Base-by-base conservation (phyloP, 2,329 filamentous ascomycete genomes). In the Exophiala viscosa region DNA sequence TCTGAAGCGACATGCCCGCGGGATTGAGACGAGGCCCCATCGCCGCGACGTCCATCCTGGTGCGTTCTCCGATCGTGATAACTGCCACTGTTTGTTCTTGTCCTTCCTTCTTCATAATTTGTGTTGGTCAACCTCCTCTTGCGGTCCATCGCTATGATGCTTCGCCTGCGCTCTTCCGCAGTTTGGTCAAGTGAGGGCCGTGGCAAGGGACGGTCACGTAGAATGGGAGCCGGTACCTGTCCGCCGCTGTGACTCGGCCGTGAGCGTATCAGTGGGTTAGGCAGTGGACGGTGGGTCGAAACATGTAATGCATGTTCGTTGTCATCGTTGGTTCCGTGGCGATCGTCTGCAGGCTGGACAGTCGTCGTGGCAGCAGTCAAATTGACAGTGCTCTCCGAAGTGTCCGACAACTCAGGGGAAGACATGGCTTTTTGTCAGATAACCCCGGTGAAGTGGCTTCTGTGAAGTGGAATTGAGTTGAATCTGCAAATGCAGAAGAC, bases 91-190 rank as follows among this genome's bases (percentile, higher is more conserved):
- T 53, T 60, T 13, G 60, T 59, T 38, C 64, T 61, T 52, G 62
- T 60, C 47, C 62, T 56, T 8, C 52, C 52, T 34, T 57, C 48
- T 46, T 68, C 67, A 46, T 70, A 64, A 14, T 65, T 59, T 23
- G 66, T 55, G 46, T 66, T 68, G n/a, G 69, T 69, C 48, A 75
- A 58, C 55, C 72, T 69, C 55, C 72, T 68, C 61, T 74, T 75
- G 41, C 72, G 67, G 52, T 74, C 71, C 48, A 67, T 57, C 11
- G 60, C 58, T 18, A 58, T 55, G 14, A 60, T 50, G 32, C 52
- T 59, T 32, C 50, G 52, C 45, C 60, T 56, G 31, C 60, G 52
- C 39, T 58, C 52, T 48, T 60, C 57, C 3, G 49, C 23, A 20
- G 50, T 57, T 38, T 55, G 48, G 34, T 60, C 57, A 17, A 33